phyloP scores from a whole-genome alignment of 164 flowering plant genomes.

The Chloranthus sessilifolius region DNA sequence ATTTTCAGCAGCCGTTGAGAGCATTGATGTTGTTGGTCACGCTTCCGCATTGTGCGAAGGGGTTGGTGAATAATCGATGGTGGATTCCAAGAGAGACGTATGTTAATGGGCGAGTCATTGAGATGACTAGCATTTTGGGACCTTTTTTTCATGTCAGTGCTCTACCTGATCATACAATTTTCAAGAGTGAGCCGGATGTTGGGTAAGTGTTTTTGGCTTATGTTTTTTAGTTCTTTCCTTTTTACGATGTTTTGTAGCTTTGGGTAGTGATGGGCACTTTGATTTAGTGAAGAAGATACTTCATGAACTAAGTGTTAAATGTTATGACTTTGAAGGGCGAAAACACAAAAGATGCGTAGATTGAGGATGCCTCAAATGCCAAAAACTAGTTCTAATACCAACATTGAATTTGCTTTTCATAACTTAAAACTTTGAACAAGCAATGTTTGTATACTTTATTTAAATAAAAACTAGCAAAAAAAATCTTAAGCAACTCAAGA shows the following conservation, averaged over 20 bases:
- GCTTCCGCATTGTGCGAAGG: slow-evolving; percentile 61
- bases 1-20: slow-evolving; percentile 84
- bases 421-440: too few relatives aligned
- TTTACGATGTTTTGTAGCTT: background rate
- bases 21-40: slow-evolving; percentile 61
- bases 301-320: too few relatives aligned
- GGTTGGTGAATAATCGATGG: slow-evolving; percentile 76
- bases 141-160: slow-evolving; percentile 97
- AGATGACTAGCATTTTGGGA: slow-evolving; percentile 93
- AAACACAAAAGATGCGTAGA: too few relatives aligned
- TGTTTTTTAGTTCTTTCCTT: background rate
- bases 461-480: too few relatives aligned
- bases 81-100: slow-evolving; percentile 75
- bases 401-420: too few relatives aligned
- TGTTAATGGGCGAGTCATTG: slow-evolving; percentile 84
- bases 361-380: too few relatives aligned
- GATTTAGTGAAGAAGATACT: too few relatives aligned
- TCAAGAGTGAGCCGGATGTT: slow-evolving; percentile 88
- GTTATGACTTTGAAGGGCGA: too few relatives aligned
- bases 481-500: too few relatives aligned
- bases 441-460: too few relatives aligned
- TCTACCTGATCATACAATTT: slow-evolving; percentile 74
- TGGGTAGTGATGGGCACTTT: too few relatives aligned
- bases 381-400: too few relatives aligned
- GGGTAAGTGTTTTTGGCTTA: slow-evolving; percentile 53